Base-by-base conservation (phyloP, 352 stramenopile species). In the Pythium pectinolyticum region DNA sequence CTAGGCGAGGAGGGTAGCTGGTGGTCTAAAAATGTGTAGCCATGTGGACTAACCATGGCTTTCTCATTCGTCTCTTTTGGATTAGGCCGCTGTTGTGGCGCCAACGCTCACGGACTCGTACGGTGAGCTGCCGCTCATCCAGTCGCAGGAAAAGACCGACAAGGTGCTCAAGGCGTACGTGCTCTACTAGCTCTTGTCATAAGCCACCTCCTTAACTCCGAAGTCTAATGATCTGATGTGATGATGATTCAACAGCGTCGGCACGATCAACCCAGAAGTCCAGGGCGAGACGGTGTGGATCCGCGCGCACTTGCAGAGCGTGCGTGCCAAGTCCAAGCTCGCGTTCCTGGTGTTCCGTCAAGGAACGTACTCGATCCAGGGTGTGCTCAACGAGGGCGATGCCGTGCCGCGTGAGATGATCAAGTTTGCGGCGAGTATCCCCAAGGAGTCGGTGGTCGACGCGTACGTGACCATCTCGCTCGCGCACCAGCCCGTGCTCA, bases 341-440 rank as follows among this genome's bases (percentile, higher is more conserved):
- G 88, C 88, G 27, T 99, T 99, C 76, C 78, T 99, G 32, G 95
- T 99, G 17, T 72, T 99, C 55, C 94, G 97, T 34, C 92, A 99
- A 76, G 80, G 94, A 66, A 92, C 95, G 37, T 93, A 96, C 67
- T 99, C 97, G 12, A 97, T 99, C 56, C 98, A 99, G 80, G 96
- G 66, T 46, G 85, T 96, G 32, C 51, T 96, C 32, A 78, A 80
- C 50, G 84, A 96, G 70, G 92, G 95, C 74, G 90, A 94, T 69
- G 84, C 87, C 34, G 83, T 94, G 35, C 85, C 91, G 27, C 92
- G 97, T 57, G 94, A 93, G 61, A 99, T 99, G 95, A 92, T 99
- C 63, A 98, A 98, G 76, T 99, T 98, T 72, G 80, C 97, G 27
- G 91, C 88, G 64, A 78, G 85, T 15, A 82, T 99, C 50, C 86